Evolutionary conservation across 2,329 filamentous ascomycete species (phyloP).

Genomic region (Ampelomyces quisqualis): DNA sequence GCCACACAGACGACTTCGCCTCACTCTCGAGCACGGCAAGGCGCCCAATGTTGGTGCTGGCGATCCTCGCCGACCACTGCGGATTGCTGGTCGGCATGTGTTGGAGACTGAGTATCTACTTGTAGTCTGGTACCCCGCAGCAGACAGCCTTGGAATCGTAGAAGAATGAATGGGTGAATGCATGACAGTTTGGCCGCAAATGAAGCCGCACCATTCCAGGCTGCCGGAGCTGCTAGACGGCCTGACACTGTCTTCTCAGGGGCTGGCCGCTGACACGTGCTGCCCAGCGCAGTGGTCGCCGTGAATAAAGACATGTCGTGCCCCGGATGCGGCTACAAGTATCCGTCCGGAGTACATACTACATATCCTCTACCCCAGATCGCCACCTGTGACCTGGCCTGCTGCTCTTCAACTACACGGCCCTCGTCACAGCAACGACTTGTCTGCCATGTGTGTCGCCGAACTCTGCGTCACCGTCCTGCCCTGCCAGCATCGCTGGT

Average conservation of each 20-base stretch:
- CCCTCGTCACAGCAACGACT: conserved; percentile 9
- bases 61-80: conserved; percentile 12
- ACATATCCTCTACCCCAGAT: conserved; percentile 23
- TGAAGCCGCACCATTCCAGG: conserved; percentile 19
- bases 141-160: conserved; percentile 11
- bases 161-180: conserved; percentile 22
- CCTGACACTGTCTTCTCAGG: conserved; percentile 35
- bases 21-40: conserved; percentile 1
- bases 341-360: conserved; percentile 6
- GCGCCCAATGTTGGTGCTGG: conserved; percentile 9
- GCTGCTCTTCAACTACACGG: conserved; percentile 16
- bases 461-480: conserved; percentile 52
- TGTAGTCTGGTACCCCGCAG: too few relatives aligned
- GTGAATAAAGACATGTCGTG: conserved; percentile 32
- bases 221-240: too few relatives aligned
- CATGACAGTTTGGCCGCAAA: conserved; percentile 12
- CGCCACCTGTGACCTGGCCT: conserved; percentile 22
- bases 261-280: conserved; percentile 27
- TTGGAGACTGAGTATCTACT: too few relatives aligned
- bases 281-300: conserved; percentile 33
- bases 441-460: conserved; percentile 50
- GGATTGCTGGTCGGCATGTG: conserved; percentile 12
- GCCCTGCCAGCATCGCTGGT: conserved; percentile 53
- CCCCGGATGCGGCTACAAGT: conserved; percentile 13
- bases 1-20: too few relatives aligned